Base-by-base conservation (phyloP, 2,329 filamentous ascomycete species). In the Pyrenochaeta sp. region DNA sequence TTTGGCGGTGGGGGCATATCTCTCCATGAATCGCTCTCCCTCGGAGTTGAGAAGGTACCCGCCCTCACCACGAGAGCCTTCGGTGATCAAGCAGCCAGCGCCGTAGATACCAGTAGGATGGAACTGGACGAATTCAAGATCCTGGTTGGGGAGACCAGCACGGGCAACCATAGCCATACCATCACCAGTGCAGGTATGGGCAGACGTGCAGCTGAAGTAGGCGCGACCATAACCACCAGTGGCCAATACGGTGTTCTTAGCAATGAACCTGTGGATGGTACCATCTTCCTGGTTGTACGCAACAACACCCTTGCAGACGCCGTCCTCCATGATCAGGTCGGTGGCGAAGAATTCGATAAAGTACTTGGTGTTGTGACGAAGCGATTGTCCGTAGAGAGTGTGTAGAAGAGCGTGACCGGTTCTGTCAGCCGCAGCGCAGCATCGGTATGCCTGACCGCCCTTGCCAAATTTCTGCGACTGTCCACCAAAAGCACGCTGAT, bases 51-150 rank as follows among this genome's bases (percentile, higher is more conserved):
- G 84, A 37, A 99, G 85, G 74, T 96, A 97, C 68, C 93, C 93
- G 82, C 93, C 93, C 82, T 97, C 94, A 80, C 94, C 94, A 82
- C 94, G 90, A 62, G 93, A 90, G 65, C 93, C 93, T 78, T 99
- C 93, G 9, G 94, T 97, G 71, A 99, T 99, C 82, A 99, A 80
- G 77, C 93, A 68, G 59, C 93, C 93, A 67, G 93, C 94, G 68
- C 94, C 94, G 75, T 99, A 99, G 77, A 99, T 97, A 84, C 93
- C 93, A 59, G 93, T 96, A 43, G 93, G 93, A 76, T 99, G 93
- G 85, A 99, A 99, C 78, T 99, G 93, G 53, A 99, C 94, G 76
- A 99, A 99, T 75, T 99, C 94, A 55, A 97, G 83, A 87, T 99
- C 94, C 81, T 99, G 94, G 83, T 96, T 96, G 65, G 94, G 93